Evolutionary conservation across 495 filamentous ascomycete species (phyloP).

Genomic region (Penicilliopsis zonata): DNA sequence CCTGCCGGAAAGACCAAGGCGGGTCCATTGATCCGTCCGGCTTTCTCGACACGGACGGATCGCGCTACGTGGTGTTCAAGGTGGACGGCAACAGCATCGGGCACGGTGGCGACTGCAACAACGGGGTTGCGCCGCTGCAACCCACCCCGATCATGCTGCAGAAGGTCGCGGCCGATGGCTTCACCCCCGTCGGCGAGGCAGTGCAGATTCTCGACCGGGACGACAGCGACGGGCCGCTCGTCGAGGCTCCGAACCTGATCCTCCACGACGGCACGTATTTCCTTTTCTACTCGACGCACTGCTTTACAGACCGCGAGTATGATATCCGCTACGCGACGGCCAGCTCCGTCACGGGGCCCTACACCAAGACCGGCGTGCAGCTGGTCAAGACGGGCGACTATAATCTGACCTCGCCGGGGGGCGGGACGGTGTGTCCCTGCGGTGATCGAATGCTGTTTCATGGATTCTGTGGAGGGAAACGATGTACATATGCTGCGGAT

Average conservation of each 20-base stretch:
- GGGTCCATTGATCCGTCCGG: conserved; percentile 48
- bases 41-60: conserved; percentile 39
- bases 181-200: conserved; percentile 36
- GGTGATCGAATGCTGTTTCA: conserved; percentile 39
- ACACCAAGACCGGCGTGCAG: conserved; percentile 22
- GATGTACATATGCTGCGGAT: conserved; percentile 28
- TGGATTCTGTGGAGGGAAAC: conserved; percentile 29
- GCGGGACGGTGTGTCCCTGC: conserved; percentile 33
- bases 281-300: conserved; percentile 51
- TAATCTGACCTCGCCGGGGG: conserved; percentile 37
- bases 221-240: conserved; percentile 42
- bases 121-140: conserved; percentile 31
- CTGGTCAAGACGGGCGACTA: conserved; percentile 29
- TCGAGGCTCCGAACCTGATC: conserved; percentile 49
- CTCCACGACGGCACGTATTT: conserved; percentile 35
- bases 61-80: conserved; percentile 44
- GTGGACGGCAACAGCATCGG: conserved; percentile 41
- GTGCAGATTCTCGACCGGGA: conserved; percentile 43
- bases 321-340: conserved; percentile 43
- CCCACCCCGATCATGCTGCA: conserved; percentile 51
- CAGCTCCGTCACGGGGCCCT: conserved; percentile 32
- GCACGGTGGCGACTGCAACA: conserved; percentile 41
- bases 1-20: conserved; percentile 38
- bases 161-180: conserved; percentile 35
- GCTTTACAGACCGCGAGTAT: conserved; percentile 38